phyloP scores from a whole-genome alignment of 2,329 filamentous ascomycete species.

The Xylaria sp. region DNA sequence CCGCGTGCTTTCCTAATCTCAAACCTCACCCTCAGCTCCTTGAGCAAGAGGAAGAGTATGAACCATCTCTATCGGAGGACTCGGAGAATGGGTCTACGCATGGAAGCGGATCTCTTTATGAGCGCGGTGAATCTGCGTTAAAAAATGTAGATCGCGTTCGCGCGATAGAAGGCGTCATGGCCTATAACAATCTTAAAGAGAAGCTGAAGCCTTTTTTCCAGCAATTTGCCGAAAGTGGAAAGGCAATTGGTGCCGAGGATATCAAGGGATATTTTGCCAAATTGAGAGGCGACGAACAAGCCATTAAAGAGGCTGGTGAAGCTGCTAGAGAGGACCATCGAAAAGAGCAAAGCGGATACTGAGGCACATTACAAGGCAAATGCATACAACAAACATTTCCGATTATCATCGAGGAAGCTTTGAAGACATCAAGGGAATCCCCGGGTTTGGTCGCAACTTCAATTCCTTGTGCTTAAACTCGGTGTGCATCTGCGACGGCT shows the following conservation, averaged over 20 bases:
- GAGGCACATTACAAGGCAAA: slow-evolving; percentile 23
- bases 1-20: slow-evolving; percentile 80
- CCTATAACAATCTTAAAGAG: slow-evolving; percentile 95
- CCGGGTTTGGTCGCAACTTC: background rate
- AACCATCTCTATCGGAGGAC: slow-evolving; percentile 81
- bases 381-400: background rate
- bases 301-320: slow-evolving; percentile 70
- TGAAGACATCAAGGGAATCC: background rate
- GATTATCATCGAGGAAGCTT: background rate
- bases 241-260: slow-evolving; percentile 90
- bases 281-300: slow-evolving; percentile 85
- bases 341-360: slow-evolving; percentile 66
- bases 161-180: slow-evolving; percentile 97
- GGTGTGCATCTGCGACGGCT: slow-evolving; percentile 12
- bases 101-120: slow-evolving; percentile 84
- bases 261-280: slow-evolving; percentile 98
- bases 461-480: background rate
- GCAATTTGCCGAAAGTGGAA: slow-evolving; percentile 90
- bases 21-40: slow-evolving; percentile 80
- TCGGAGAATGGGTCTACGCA: slow-evolving; percentile 67
- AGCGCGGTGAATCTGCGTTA: slow-evolving; percentile 91
- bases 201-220: slow-evolving; percentile 95
- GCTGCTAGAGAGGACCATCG: slow-evolving; percentile 58
- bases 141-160: slow-evolving; percentile 91
- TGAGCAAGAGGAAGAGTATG: slow-evolving; percentile 94